Percentiles rank a stretch among this genome's conserved stretches.
These are phyloP conservation scores for Boletus pseudo-olivaceus DNA, from an alignment of 768 basidiomycete genomes.

Conservation along the genomic window DNA sequence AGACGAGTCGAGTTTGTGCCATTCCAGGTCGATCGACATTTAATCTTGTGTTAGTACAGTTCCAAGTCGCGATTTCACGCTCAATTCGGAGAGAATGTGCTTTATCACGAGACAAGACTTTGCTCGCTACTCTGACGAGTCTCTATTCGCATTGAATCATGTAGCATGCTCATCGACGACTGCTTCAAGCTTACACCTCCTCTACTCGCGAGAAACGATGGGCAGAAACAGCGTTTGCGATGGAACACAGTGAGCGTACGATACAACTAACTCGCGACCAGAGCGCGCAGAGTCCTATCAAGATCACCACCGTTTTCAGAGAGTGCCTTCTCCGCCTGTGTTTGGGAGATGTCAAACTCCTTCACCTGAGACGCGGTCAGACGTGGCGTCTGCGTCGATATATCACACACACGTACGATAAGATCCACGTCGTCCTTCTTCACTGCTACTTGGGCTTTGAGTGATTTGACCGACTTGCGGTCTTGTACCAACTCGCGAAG, in stretches of 20 bases:
- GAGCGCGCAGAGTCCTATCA: constrained; percentile 23
- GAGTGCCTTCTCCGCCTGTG: constrained; percentile 30
- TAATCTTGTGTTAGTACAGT: neutral
- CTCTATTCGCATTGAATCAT: neutral
- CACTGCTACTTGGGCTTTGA: constrained; percentile 19
- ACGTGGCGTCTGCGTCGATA: neutral
- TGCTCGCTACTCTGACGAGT: neutral
- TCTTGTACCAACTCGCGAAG: constrained; percentile 49
- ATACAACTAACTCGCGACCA: constrained; percentile 23
- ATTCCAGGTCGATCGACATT: constrained; percentile 97
- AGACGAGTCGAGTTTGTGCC: constrained; percentile 74
- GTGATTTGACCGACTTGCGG: constrained; percentile 53
- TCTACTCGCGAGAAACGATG: neutral
- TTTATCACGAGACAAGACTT: neutral
- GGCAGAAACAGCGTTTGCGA: neutral
- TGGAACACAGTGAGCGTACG: neutral
- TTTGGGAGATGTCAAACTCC: constrained; percentile 28
- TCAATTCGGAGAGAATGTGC: neutral
- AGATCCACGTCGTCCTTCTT: constrained; percentile 30
- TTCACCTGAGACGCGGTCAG: constrained; percentile 21
- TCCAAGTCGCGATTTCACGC: neutral
- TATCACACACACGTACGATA: constrained; percentile 19
- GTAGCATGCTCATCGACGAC: neutral
- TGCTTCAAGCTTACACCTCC: neutral
- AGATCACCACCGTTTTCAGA: constrained; percentile 31